Percentiles rank a stretch among this genome's conserved stretches.
Conservation (phyloP, 2,329 filamentous ascomycete species). For the Aspergillus sp. region DNA sequence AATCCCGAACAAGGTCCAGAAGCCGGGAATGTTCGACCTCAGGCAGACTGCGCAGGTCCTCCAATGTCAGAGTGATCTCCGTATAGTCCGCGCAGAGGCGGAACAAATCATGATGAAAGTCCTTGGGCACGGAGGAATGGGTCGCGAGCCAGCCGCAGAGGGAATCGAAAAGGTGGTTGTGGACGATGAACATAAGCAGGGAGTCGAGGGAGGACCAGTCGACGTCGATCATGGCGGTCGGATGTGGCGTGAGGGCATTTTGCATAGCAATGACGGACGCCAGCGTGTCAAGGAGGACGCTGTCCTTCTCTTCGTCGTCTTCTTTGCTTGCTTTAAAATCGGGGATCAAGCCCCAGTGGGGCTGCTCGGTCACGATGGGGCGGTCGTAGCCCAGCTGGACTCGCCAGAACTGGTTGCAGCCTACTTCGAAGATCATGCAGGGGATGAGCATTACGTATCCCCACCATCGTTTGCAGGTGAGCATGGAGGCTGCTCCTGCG, state of each 20-base stretch:
- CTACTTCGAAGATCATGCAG: slow-evolving; percentile 50
- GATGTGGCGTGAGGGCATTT: slow-evolving; percentile 5
- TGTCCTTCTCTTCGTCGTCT: slow-evolving; percentile 14
- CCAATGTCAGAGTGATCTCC: neutral
- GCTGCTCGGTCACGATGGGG: slow-evolving; percentile 24
- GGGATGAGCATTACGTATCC: slow-evolving; percentile 56
- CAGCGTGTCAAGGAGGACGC: slow-evolving; percentile 12
- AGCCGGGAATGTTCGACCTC: neutral
- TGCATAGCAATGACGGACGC: slow-evolving; percentile 11
- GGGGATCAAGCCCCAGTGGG: neutral
- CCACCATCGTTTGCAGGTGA: slow-evolving; percentile 55
- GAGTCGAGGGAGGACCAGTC: slow-evolving; percentile 21
- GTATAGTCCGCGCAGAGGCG: neutral
- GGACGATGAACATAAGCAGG: slow-evolving; percentile 28
- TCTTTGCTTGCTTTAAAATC: neutral
- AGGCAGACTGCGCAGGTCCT: slow-evolving; percentile 1
- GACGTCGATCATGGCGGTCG: slow-evolving; percentile 5
- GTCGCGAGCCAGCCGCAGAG: slow-evolving; percentile 30
- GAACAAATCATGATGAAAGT: slow-evolving; percentile 10
- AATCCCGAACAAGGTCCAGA: slow-evolving; percentile 6
- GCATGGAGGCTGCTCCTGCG: slow-evolving; percentile 52
- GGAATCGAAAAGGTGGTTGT: slow-evolving; percentile 29
- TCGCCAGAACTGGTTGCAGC: slow-evolving; percentile 55
- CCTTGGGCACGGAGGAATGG: slow-evolving; percentile 18
- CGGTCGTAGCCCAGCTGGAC: slow-evolving; percentile 51